A percentile compares a stretch with the other conserved stretches of the same genome.
Conservation (phyloP, 305 asterid species). For the Fraxinus floribunda region DNA sequence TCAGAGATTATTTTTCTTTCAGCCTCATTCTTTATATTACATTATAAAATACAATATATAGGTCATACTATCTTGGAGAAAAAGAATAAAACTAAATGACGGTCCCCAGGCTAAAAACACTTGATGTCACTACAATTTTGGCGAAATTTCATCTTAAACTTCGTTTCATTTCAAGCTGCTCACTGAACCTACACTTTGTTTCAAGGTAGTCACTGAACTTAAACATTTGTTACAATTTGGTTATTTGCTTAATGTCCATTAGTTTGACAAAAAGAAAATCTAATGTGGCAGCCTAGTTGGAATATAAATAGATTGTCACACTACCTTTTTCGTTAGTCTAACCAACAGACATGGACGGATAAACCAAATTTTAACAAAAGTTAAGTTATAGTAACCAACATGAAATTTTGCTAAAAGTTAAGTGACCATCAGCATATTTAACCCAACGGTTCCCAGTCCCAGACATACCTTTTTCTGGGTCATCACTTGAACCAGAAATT, state of each 20-base stretch:
- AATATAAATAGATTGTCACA: too few relatives aligned
- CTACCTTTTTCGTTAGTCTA: too few relatives aligned
- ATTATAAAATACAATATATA: conserved; percentile 7
- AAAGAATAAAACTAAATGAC: conserved; percentile 9
- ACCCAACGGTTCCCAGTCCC: not conserved
- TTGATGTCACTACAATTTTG: not conserved
- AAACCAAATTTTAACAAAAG: not conserved
- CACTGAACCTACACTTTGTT: not conserved
- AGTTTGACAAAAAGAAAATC: not conserved
- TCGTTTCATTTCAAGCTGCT: not conserved
- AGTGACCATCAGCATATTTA: not conserved
- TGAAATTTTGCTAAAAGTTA: not conserved
- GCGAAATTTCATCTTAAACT: not conserved
- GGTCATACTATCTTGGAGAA: conserved; percentile 8
- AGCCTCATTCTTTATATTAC: conserved; percentile 18
- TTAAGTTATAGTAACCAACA: not conserved
- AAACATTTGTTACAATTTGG: not conserved
- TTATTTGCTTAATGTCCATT: not conserved
- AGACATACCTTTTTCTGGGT: conserved; percentile 62
- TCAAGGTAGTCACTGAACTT: not conserved
- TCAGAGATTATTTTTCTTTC: conserved; percentile 23
- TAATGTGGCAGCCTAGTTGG: too few relatives aligned
- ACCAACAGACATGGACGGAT: not conserved
- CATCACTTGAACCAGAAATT: conserved; percentile 52
- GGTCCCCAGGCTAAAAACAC: not conserved